A percentile compares a stretch with the other conserved stretches of the same genome.
Evolutionary conservation across 78 protist species (phyloP).

Genomic region (Protostelium mycophagum): DNA sequence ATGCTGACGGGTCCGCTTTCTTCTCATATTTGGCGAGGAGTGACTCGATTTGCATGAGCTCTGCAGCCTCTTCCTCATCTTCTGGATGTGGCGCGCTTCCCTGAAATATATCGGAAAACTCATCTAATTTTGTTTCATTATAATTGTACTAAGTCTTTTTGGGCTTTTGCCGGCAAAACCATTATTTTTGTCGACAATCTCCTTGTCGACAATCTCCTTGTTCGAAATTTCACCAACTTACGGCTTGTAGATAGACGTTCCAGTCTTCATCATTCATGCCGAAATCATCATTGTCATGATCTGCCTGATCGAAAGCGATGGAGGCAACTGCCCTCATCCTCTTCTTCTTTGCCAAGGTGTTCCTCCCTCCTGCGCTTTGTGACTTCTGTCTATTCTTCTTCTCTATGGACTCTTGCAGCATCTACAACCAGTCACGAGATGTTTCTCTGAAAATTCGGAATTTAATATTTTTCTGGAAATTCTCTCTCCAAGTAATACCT

Average conservation of each 20-base stretch:
- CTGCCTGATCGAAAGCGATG: background rate
- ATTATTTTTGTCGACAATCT: too few species aligned
- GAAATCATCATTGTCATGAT: background rate
- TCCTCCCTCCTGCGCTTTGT: background rate
- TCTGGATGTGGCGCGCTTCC: conserved; percentile 9
- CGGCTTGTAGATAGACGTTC: background rate
- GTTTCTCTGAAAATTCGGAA: too few species aligned
- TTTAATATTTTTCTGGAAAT: too few species aligned
- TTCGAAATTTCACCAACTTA: too few species aligned
- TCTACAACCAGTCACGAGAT: too few species aligned
- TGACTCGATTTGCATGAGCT: conserved; percentile 13
- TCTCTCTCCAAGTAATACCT: too few species aligned
- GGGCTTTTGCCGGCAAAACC: conserved; percentile 10
- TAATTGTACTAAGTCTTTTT: conserved; percentile 5
- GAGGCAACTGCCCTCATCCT: background rate
- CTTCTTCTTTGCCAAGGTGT: background rate
- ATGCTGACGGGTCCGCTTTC: background rate
- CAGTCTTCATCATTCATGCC: background rate
- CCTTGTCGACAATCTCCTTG: too few species aligned
- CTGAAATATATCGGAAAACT: too few species aligned
- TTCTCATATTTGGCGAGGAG: conserved; percentile 38
- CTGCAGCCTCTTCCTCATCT: conserved; percentile 19
- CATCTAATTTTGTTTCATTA: background rate
- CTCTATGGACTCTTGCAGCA: background rate
- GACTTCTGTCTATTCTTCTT: background rate